phyloP scores from a whole-genome alignment of 2,329 filamentous ascomycete species.

The Zelopaecilomyces penicillatus region DNA sequence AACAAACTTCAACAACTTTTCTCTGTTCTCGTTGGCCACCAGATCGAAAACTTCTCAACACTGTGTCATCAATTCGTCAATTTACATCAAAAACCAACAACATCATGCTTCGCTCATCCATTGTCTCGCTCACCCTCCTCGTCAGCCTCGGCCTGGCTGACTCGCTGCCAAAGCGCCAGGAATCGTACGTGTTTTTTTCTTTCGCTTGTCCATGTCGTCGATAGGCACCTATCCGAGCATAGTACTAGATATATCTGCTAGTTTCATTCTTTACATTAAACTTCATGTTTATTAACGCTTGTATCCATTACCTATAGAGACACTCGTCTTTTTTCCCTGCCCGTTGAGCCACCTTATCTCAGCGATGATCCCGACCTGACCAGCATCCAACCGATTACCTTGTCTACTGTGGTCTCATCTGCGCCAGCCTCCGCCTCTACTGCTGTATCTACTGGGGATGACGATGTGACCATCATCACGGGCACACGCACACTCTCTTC shows the following conservation, averaged over 20 bases:
- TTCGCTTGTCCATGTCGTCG: background rate
- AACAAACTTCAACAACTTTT: no score
- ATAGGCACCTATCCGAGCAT: no score
- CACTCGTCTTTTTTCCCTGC: slow-evolving; percentile 8
- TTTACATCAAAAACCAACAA: background rate
- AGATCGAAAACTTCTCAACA: no score
- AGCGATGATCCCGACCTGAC: slow-evolving; percentile 2
- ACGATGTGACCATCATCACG: slow-evolving; percentile 2
- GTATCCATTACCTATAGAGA: background rate
- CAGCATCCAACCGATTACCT: slow-evolving; percentile 4
- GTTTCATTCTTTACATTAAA: no score
- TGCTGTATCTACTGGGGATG: background rate
- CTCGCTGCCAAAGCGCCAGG: slow-evolving; percentile 1
- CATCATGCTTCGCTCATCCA: slow-evolving; percentile 4
- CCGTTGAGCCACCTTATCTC: slow-evolving; percentile 3
- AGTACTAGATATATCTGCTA: no score
- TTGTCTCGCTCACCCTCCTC: slow-evolving; percentile 7
- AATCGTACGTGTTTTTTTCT: slow-evolving; percentile 1
- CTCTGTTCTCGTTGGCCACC: no score
- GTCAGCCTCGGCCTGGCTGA: slow-evolving; percentile 5
- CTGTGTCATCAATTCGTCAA: background rate
- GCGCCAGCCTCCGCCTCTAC: background rate
- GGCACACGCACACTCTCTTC: background rate
- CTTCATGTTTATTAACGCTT: no score
- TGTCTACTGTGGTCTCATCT: background rate